These are phyloP conservation scores for Ophiostoma novo-ulmi DNA, from an alignment of 2,329 filamentous ascomycete genomes.

Conservation along the genomic window DNA sequence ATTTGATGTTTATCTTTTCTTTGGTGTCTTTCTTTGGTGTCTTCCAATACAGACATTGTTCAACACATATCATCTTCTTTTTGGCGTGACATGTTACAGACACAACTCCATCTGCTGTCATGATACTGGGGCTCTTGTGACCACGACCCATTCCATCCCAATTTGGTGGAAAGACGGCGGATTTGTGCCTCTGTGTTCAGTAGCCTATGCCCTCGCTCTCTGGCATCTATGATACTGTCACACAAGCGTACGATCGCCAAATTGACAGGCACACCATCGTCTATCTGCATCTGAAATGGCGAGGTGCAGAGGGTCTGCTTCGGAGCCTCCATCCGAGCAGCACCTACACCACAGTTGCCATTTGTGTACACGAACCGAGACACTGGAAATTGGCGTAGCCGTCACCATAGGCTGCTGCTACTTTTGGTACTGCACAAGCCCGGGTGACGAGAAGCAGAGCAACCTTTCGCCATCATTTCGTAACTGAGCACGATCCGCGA, in stretches of 20 bases:
- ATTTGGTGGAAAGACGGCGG: background rate
- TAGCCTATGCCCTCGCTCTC: background rate
- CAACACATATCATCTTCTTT: background rate
- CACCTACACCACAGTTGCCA: background rate
- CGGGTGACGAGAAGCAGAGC: background rate
- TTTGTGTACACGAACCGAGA: background rate
- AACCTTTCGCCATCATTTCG: background rate
- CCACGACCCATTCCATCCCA: background rate
- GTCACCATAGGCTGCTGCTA: background rate
- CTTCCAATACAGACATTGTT: background rate
- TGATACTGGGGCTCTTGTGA: background rate
- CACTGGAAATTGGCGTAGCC: slow-evolving; percentile 2
- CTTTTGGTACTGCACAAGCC: background rate
- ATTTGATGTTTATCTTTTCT: background rate
- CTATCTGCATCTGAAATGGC: background rate
- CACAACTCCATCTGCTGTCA: background rate
- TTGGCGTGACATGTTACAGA: background rate
- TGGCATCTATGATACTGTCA: background rate
- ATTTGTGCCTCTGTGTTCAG: background rate
- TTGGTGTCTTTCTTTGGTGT: background rate
- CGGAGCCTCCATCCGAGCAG: background rate
- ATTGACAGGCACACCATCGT: background rate
- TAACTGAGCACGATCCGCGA: background rate
- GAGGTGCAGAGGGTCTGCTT: background rate
- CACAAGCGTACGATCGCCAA: too few relatives aligned